These are phyloP conservation scores for Salix koriyanagi DNA, from an alignment of 345 rosid genomes.

Conservation along the genomic window DNA sequence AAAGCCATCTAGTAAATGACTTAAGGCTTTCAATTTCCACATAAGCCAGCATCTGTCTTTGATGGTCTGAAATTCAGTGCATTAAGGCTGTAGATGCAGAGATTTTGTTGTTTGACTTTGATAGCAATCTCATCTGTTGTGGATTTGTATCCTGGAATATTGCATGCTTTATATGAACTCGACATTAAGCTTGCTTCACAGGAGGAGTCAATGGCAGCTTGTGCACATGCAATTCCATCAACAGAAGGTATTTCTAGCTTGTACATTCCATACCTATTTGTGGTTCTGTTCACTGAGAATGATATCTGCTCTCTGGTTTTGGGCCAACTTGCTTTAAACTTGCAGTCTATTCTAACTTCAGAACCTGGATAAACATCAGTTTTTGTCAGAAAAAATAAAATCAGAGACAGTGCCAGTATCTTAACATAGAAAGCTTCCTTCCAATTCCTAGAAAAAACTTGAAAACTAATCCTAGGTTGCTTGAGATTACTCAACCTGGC, in stretches of 20 bases:
- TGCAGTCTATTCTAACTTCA: constrained; percentile 80
- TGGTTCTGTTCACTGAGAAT: constrained; percentile 83
- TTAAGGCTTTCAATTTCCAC: constrained; percentile 29
- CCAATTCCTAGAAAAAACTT: background rate
- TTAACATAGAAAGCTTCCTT: background rate
- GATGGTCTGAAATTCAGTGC: constrained; percentile 75
- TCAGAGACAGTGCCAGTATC: background rate
- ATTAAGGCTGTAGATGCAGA: constrained; percentile 73
- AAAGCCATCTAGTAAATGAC: background rate
- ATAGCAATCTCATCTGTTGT: constrained; percentile 70
- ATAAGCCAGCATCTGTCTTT: constrained; percentile 49
- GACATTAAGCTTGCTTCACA: constrained; percentile 69
- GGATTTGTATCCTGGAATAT: constrained; percentile 69
- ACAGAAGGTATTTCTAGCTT: constrained; percentile 67
- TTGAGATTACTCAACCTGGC: constrained; percentile 49
- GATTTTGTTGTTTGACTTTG: constrained; percentile 56
- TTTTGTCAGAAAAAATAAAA: background rate
- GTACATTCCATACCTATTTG: constrained; percentile 73
- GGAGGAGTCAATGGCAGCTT: constrained; percentile 55
- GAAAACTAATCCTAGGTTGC: background rate
- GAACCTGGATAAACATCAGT: constrained; percentile 47
- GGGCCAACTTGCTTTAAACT: constrained; percentile 56
- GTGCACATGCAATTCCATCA: constrained; percentile 68
- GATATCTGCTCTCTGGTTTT: constrained; percentile 54
- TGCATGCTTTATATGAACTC: constrained; percentile 58